These are phyloP conservation scores for Venturia carpophila DNA, from an alignment of 2,329 filamentous ascomycete genomes.

Conservation along the genomic window DNA sequence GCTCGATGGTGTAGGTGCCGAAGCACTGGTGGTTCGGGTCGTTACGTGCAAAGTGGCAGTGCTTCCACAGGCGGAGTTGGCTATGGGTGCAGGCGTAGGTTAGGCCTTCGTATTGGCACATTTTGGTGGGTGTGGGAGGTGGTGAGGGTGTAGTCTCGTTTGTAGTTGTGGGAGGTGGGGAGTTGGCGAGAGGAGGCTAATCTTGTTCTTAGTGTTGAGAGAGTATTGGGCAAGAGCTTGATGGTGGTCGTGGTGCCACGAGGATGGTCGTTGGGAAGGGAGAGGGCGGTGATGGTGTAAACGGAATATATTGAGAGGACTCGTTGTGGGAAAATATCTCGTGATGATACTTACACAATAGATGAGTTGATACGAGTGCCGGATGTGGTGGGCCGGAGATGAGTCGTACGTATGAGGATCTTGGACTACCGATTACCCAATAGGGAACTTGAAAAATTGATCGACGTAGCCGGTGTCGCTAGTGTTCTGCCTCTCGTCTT, in stretches of 20 bases:
- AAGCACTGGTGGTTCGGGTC: conserved; percentile 62
- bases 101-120: conserved; percentile 67
- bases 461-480: neutral
- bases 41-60: conserved; percentile 70
- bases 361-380: neutral
- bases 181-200: no score
- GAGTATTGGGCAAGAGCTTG: no score
- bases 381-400: neutral
- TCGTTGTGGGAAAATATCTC: neutral
- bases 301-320: neutral
- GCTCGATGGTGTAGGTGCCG: conserved; percentile 55
- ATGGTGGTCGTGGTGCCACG: no score
- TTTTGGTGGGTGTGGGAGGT: conserved; percentile 27
- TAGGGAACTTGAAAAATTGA: neutral
- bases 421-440: neutral
- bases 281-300: no score
- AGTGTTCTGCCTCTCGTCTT: neutral
- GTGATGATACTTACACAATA: neutral
- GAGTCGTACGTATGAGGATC: neutral
- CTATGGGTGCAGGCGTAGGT: conserved; percentile 58
- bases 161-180: neutral
- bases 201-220: no score
- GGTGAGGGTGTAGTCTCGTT: neutral
- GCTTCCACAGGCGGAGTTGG: conserved; percentile 51
- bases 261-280: no score